A percentile compares a stretch with the other conserved stretches of the same genome.
Evolutionary conservation across 305 asterid genomes (phyloP).

Genomic region (Ajuga reptans): DNA sequence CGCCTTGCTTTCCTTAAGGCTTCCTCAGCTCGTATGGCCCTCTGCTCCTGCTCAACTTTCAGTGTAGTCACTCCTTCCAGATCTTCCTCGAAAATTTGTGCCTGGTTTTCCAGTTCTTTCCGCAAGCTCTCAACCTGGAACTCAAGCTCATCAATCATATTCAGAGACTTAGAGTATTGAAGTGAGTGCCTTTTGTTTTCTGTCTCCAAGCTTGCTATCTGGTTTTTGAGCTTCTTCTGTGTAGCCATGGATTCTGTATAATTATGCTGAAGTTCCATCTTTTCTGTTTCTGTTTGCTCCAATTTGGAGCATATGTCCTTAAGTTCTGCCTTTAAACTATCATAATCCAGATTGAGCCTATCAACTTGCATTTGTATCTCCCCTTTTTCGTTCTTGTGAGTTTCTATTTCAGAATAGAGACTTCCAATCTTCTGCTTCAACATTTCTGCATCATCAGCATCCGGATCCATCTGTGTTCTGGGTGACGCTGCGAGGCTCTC

Average conservation of each 20-base stretch:
- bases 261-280: constrained; percentile 39
- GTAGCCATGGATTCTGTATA: constrained; percentile 44
- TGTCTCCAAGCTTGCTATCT: constrained; percentile 45
- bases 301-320: constrained; percentile 39
- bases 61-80: constrained; percentile 41
- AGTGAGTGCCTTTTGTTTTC: constrained; percentile 41
- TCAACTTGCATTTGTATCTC: constrained; percentile 40
- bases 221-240: constrained; percentile 47
- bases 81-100: constrained; percentile 47
- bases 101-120: constrained; percentile 59
- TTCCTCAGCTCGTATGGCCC: constrained; percentile 75
- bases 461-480: constrained; percentile 21
- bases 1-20: constrained; percentile 48
- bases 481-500: constrained; percentile 30
- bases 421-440: constrained; percentile 44
- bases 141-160: constrained; percentile 50
- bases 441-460: constrained; percentile 42
- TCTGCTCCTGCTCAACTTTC: constrained; percentile 61
- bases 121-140: constrained; percentile 50
- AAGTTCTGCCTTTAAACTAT: constrained; percentile 44
- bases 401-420: constrained; percentile 55
- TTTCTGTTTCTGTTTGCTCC: constrained; percentile 42
- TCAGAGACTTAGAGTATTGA: constrained; percentile 42
- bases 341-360: constrained; percentile 43
- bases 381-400: constrained; percentile 48